phyloP scores from a whole-genome alignment of 2,329 filamentous ascomycete species.

The Colletotrichum costaricense region DNA sequence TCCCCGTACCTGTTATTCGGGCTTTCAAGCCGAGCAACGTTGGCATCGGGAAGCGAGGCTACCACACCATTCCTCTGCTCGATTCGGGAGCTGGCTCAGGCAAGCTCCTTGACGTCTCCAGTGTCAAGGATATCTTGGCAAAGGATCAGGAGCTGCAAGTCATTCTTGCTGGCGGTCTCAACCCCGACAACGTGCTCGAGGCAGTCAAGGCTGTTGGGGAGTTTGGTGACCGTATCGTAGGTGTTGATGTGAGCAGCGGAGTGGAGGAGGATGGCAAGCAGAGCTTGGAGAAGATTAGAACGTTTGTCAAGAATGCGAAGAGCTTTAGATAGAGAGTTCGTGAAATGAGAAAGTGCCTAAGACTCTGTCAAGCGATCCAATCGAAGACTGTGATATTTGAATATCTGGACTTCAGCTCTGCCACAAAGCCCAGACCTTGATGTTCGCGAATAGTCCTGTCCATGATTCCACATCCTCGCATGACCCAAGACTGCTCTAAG shows the following conservation, averaged over 20 bases:
- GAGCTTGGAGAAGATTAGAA: constrained; percentile 81
- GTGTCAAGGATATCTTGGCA: constrained; percentile 74
- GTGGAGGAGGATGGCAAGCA: constrained; percentile 89
- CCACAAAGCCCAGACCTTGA: background rate
- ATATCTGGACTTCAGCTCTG: background rate
- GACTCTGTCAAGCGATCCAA: background rate
- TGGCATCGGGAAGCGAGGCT: constrained; percentile 80
- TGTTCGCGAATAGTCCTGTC: background rate
- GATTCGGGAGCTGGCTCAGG: constrained; percentile 91
- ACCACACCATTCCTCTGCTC: constrained; percentile 84
- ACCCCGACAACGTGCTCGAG: constrained; percentile 79
- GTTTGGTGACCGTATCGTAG: constrained; percentile 71
- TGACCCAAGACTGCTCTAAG: background rate
- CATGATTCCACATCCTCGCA: background rate
- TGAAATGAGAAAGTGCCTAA: background rate
- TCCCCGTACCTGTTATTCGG: constrained; percentile 91
- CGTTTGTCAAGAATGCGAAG: constrained; percentile 84
- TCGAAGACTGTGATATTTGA: background rate
- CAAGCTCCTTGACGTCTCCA: constrained; percentile 77
- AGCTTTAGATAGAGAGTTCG: constrained; percentile 55
- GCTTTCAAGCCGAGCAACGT: constrained; percentile 82
- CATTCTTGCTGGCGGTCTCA: constrained; percentile 87
- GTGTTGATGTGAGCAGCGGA: constrained; percentile 93
- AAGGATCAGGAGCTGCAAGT: constrained; percentile 78
- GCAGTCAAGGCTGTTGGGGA: constrained; percentile 73